phyloP scores from a whole-genome alignment of 495 filamentous ascomycete genomes.

The Echria macrotheca region DNA sequence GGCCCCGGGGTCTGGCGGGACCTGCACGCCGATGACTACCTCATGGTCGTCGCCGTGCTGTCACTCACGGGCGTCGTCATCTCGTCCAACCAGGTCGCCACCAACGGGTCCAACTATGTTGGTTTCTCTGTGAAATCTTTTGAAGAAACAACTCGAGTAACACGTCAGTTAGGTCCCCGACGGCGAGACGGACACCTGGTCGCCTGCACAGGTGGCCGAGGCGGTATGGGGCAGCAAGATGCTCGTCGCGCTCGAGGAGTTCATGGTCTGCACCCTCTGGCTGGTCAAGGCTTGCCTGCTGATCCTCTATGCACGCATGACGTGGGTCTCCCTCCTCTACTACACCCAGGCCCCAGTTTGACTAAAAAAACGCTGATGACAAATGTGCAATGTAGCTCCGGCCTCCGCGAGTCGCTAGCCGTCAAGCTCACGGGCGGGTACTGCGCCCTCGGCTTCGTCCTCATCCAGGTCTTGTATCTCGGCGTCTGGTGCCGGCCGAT shows the following conservation, averaged over 20 bases:
- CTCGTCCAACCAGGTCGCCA: neutral
- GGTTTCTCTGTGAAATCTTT: too few relatives aligned
- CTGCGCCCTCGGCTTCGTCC: conserved; percentile 22
- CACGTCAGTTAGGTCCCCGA: too few relatives aligned
- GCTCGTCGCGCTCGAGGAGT: conserved; percentile 36
- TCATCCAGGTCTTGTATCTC: conserved; percentile 49
- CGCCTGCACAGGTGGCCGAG: conserved; percentile 21
- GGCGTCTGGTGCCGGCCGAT: conserved; percentile 59
- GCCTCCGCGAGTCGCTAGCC: conserved; percentile 1
- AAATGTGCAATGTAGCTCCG: neutral
- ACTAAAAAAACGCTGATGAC: too few relatives aligned
- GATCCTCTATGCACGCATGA: conserved; percentile 15
- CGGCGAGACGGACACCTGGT: conserved; percentile 24
- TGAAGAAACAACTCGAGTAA: too few relatives aligned
- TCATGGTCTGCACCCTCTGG: conserved; percentile 11
- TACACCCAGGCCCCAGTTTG: neutral
- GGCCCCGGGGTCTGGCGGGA: conserved; percentile 2
- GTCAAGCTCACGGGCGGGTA: conserved; percentile 12
- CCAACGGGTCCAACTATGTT: conserved; percentile 32
- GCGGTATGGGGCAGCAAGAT: conserved; percentile 33
- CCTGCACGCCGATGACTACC: conserved; percentile 18
- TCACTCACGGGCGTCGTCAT: conserved; percentile 5
- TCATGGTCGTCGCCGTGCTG: conserved; percentile 8
- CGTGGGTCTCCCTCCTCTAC: neutral
- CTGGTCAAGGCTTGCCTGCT: conserved; percentile 18